These are phyloP conservation scores for Scleroderma citrinum DNA, from an alignment of 768 basidiomycete species.

Conservation along the genomic window DNA sequence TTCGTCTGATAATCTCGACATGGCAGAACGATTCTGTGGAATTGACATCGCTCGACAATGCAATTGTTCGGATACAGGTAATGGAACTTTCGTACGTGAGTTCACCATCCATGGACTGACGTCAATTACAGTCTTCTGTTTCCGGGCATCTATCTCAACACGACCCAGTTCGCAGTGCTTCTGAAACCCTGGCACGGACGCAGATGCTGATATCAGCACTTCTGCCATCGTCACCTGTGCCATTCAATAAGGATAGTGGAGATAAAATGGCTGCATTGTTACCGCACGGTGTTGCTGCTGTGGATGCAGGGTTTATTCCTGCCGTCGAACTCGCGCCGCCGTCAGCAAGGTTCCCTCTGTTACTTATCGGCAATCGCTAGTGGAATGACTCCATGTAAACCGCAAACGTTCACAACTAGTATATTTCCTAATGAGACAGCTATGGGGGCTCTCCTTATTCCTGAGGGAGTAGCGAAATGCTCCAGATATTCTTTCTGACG, in stretches of 20 bases:
- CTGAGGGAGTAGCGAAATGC: no score
- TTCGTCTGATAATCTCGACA: constrained; percentile 36
- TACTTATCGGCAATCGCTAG: constrained; percentile 48
- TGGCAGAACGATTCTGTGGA: constrained; percentile 16
- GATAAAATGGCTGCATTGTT: constrained; percentile 43
- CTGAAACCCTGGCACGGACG: constrained; percentile 47
- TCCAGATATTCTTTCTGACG: no score
- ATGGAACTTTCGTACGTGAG: constrained; percentile 3
- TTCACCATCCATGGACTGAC: constrained; percentile 1
- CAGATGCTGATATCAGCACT: constrained; percentile 60
- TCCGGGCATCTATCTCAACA: constrained; percentile 2
- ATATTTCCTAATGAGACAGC: no score
- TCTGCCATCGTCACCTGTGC: constrained; percentile 31
- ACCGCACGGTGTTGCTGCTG: constrained; percentile 45
- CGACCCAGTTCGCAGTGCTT: constrained; percentile 24
- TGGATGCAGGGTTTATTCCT: constrained; percentile 50
- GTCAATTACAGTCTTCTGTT: constrained; percentile 11
- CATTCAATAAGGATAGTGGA: constrained; percentile 18
- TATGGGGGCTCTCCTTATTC: no score
- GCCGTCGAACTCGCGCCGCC: constrained; percentile 64
- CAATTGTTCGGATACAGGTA: constrained; percentile 26
- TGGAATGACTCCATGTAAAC: no score
- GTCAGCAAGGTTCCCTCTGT: constrained; percentile 67
- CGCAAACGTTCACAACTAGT: no score
- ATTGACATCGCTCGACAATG: constrained; percentile 19